A percentile compares a stretch with the other conserved stretches of the same genome.
Evolutionary conservation across 495 filamentous ascomycete species (phyloP).

Genomic region (Penicillium simplicissimum): DNA sequence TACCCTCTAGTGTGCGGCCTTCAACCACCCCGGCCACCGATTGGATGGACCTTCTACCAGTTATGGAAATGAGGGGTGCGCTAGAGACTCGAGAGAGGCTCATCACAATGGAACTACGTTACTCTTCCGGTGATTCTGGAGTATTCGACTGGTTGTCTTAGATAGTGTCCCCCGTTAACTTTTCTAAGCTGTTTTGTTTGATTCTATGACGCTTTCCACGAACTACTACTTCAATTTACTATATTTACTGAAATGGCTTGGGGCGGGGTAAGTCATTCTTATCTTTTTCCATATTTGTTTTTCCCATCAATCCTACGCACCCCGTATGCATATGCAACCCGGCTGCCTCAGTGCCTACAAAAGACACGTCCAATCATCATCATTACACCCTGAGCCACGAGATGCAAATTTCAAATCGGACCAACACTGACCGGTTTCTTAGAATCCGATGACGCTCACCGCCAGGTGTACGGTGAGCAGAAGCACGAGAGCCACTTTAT

Average conservation of each 20-base stretch:
- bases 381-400: neutral
- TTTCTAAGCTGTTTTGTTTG: neutral
- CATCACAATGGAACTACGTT: conserved; percentile 13
- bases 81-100: conserved; percentile 11
- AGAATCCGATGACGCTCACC: conserved; percentile 57
- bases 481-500: conserved; percentile 63
- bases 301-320: neutral
- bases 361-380: neutral
- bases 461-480: conserved; percentile 56
- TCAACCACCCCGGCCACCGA: no score
- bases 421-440: neutral
- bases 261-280: conserved; percentile 35
- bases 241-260: no score
- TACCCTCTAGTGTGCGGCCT: no score
- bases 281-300: neutral
- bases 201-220: no score
- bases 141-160: conserved; percentile 14
- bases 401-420: conserved; percentile 8
- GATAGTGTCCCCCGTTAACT: conserved; percentile 20
- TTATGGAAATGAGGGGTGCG: conserved; percentile 18
- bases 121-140: conserved; percentile 26
- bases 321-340: neutral
- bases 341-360: neutral
- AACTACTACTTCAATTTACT: no score
- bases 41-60: conserved; percentile 18